Evolutionary conservation across 1,139 yeast genomes (phyloP).

Genomic region (Candida tropicalis): DNA sequence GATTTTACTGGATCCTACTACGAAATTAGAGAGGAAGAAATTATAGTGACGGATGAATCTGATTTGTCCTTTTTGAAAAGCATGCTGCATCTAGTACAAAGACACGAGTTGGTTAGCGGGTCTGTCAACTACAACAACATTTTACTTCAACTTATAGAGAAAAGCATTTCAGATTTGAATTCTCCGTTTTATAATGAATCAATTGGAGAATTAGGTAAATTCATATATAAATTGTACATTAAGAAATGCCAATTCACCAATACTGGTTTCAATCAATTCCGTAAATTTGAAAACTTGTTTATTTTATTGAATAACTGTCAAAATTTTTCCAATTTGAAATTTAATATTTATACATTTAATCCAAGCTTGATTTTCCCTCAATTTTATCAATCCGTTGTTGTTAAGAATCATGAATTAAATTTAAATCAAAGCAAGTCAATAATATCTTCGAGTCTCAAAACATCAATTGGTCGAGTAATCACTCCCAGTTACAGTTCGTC

Average conservation of each 20-base stretch:
- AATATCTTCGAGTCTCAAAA: conserved; percentile 4
- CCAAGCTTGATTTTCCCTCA: conserved; percentile 30
- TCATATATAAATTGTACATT: conserved; percentile 7
- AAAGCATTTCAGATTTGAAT: neutral
- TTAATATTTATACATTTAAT: conserved; percentile 23
- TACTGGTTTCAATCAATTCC: conserved; percentile 16
- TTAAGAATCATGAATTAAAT: neutral
- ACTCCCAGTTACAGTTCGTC: neutral
- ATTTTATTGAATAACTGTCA: conserved; percentile 14
- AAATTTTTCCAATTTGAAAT: conserved; percentile 16
- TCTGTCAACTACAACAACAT: neutral
- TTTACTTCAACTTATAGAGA: neutral
- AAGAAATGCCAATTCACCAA: conserved; percentile 18
- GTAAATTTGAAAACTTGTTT: conserved; percentile 26
- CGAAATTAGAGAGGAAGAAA: neutral
- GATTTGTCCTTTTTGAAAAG: neutral
- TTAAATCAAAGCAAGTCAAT: conserved; percentile 2
- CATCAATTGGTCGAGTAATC: neutral
- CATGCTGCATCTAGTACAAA: neutral
- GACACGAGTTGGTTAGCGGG: neutral
- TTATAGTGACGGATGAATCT: neutral
- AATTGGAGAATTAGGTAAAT: conserved; percentile 5
- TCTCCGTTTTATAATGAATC: conserved; percentile 2
- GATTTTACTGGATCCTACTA: conserved; percentile 9
- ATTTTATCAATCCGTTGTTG: conserved; percentile 22